Percentiles rank a stretch among this genome's conserved stretches.
phyloP scores from a whole-genome alignment of 805 yeast species.

The Wickerhamiella alocasiicola region DNA sequence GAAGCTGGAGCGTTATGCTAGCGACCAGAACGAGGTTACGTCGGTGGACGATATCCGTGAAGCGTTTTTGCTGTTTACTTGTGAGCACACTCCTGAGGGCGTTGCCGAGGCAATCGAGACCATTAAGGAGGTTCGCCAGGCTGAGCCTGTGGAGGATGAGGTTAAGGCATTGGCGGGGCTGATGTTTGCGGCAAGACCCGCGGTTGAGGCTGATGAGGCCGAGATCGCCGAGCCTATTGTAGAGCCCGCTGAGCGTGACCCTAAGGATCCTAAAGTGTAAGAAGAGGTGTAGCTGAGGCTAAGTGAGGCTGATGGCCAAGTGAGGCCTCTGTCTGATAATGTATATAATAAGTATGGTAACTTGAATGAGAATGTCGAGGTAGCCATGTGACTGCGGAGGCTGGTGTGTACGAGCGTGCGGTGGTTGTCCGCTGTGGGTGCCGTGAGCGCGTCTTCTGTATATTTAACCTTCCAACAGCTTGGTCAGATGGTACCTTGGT shows the following conservation, averaged over 20 bases:
- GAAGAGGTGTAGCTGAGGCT: too few species aligned
- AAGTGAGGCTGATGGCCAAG: too few species aligned
- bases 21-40: conserved; percentile 23
- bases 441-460: neutral
- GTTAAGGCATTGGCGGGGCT: conserved; percentile 23
- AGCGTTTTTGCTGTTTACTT: conserved; percentile 37
- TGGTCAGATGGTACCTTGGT: too few species aligned
- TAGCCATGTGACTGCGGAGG: too few species aligned
- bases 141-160: conserved; percentile 21
- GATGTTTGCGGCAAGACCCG: conserved; percentile 13
- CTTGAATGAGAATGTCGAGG: too few species aligned
- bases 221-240: too few species aligned
- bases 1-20: conserved; percentile 43
- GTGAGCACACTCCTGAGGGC: conserved; percentile 33
- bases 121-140: conserved; percentile 37
- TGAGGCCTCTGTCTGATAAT: too few species aligned
- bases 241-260: too few species aligned
- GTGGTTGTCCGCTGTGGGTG: neutral
- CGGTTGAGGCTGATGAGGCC: neutral
- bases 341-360: too few species aligned
- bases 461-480: neutral
- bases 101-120: conserved; percentile 32
- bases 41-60: conserved; percentile 30
- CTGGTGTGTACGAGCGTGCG: too few species aligned
- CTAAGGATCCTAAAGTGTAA: too few species aligned